Evolutionary conservation across 1,139 yeast genomes (phyloP).

Genomic region (Blastobotrys aristatus): DNA sequence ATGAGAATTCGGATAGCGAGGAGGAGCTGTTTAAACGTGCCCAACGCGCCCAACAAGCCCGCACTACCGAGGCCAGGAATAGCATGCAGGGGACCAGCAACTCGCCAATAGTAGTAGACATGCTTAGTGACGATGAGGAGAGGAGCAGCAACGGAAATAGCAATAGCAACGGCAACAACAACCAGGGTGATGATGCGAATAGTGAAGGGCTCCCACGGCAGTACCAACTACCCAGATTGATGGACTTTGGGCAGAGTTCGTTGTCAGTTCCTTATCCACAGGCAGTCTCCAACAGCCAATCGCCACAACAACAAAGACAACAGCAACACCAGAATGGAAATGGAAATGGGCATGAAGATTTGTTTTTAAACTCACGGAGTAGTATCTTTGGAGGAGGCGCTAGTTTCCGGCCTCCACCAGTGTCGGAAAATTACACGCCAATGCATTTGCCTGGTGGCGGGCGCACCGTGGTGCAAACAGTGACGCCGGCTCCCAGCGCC

Average conservation of each 20-base stretch:
- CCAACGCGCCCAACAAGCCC: not conserved
- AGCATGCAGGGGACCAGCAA: conserved; percentile 7
- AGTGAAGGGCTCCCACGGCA: not conserved
- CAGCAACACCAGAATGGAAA: too few species aligned
- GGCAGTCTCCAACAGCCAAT: too few species aligned
- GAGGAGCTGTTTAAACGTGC: conserved; percentile 11
- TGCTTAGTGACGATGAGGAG: conserved; percentile 14
- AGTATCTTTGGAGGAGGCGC: too few species aligned
- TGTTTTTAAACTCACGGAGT: too few species aligned
- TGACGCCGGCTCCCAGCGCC: conserved; percentile 3
- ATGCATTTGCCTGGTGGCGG: conserved; percentile 4
- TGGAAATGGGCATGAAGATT: too few species aligned
- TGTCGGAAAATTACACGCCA: not conserved
- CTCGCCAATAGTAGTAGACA: conserved; percentile 12
- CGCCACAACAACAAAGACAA: too few species aligned
- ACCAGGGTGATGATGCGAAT: not conserved
- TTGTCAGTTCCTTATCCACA: not conserved
- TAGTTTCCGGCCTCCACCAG: not conserved
- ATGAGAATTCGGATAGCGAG: conserved; percentile 13
- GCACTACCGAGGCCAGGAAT: not conserved
- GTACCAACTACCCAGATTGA: not conserved
- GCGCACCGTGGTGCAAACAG: not conserved
- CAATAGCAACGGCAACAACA: not conserved
- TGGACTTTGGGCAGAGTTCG: conserved; percentile 6
- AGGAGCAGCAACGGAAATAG: not conserved